Evolutionary conservation across 768 basidiomycete species (phyloP), one percentile per base, ranked within the genome.

Genomic region (Sporobolomyces roseus): DNA sequence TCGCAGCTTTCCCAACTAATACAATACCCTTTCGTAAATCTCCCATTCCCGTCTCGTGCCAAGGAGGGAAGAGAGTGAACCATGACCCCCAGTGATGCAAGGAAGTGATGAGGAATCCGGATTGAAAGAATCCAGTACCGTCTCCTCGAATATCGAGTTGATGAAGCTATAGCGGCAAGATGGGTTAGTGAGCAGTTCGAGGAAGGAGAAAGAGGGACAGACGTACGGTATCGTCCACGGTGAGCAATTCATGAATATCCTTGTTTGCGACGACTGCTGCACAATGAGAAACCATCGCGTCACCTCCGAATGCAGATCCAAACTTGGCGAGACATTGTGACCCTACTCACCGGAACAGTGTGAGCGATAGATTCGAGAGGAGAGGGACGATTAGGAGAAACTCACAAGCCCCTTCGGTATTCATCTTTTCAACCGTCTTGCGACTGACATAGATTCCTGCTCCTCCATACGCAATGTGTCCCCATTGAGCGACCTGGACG

Each of bases 61-160:
- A 70, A 5, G 72, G 72, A 38, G 72, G 72, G 68, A 70, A 73
- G 25, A 73, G 68, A 2, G 65, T 65, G 65, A 67, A 73, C 72
- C 72, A 73, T 10, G 51, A 50, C 5, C 72, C 72, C 72, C 72
- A 73, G 50, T 73, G 72, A 49, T 73, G 72, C 2, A 73, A 53
- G 19, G 65, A 67, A 23, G 72, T 67, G 68, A 73, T 59, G 33
- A 61, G 72, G 65, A 73, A 73, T 25, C 72, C 72, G 41, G 68
- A 70, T 32, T 73, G 72, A 62, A 73, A 73, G 52, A 66, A 73
- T 41, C 72, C 72, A 5, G 72, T 70, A 0, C 65, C 65, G 65
- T 73, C 72, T n/a, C 65, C 72, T 17, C 68, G 61, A 50, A 73
- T 70, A 54, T 73, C 72, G 62, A 73, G 72, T 53, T 73, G 72